phyloP scores from a whole-genome alignment of 2,329 filamentous ascomycete genomes.

The Talaromyces sp. region DNA sequence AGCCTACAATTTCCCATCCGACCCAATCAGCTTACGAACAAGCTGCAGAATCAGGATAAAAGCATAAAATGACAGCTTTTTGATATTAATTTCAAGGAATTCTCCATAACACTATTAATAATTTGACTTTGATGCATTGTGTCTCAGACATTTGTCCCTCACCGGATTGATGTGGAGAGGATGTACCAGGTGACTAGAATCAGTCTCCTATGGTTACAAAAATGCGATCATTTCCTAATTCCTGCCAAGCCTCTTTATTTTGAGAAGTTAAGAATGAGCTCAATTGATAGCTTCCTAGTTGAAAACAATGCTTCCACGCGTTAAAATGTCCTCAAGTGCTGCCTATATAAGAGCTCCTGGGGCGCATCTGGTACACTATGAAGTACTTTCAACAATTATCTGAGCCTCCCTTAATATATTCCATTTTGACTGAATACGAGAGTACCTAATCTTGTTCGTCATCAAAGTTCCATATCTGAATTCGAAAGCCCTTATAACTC shows the following conservation, averaged over 20 bases:
- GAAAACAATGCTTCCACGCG: neutral
- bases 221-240: neutral
- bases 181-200: neutral
- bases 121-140: neutral
- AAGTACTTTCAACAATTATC: neutral
- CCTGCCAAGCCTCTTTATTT: neutral
- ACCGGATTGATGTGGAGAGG: neutral
- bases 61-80: neutral
- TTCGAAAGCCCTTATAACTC: neutral
- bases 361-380: neutral
- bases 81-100: neutral
- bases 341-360: neutral
- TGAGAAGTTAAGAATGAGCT: neutral
- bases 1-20: conserved; percentile 4
- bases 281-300: neutral
- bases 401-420: neutral
- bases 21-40: neutral
- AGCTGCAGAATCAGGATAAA: neutral
- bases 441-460: too few species aligned
- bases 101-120: neutral
- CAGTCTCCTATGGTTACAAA: conserved; percentile 11
- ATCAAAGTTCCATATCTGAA: neutral
- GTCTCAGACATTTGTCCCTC: conserved; percentile 2
- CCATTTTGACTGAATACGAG: neutral
- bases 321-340: neutral